Conservation (phyloP, 768 basidiomycete species). For the Collybia sordida region DNA sequence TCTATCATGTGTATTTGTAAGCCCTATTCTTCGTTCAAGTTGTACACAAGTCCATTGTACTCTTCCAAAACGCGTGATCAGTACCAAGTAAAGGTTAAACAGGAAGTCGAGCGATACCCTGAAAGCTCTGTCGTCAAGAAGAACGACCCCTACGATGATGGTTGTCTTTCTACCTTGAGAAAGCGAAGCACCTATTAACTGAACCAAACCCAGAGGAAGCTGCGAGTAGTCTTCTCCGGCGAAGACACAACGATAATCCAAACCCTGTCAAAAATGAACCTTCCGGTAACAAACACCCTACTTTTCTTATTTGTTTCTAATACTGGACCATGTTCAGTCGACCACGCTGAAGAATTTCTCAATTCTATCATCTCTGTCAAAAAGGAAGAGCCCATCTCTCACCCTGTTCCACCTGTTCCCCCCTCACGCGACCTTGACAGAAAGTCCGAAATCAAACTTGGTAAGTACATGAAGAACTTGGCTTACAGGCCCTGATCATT, state of each 20-base stretch:
- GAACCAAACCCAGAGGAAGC: slow-evolving; percentile 10
- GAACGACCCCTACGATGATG: slow-evolving; percentile 19
- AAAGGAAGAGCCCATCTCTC: slow-evolving; percentile 3
- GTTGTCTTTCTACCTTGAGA: slow-evolving; percentile 1
- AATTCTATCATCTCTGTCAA: slow-evolving; percentile 5
- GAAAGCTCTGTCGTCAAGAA: slow-evolving; percentile 3
- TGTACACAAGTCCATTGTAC: no score
- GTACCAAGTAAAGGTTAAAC: no score
- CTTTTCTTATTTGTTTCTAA: neutral
- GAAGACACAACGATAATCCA: neutral
- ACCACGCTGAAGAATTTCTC: slow-evolving; percentile 2
- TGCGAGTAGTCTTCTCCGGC: neutral
- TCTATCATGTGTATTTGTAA: no score
- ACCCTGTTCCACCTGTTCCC: neutral
- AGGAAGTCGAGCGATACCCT: neutral
- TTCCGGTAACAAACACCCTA: no score
- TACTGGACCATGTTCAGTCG: neutral
- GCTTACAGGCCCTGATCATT: neutral
- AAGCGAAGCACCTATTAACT: neutral
- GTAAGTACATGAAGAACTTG: neutral
- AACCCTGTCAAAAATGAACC: no score
- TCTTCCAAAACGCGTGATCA: no score
- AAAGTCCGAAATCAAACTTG: neutral
- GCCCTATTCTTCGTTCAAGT: no score
- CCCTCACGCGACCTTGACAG: neutral